Evolutionary conservation across 352 stramenopile species (phyloP).

Genomic region (Phytophthora rubi): DNA sequence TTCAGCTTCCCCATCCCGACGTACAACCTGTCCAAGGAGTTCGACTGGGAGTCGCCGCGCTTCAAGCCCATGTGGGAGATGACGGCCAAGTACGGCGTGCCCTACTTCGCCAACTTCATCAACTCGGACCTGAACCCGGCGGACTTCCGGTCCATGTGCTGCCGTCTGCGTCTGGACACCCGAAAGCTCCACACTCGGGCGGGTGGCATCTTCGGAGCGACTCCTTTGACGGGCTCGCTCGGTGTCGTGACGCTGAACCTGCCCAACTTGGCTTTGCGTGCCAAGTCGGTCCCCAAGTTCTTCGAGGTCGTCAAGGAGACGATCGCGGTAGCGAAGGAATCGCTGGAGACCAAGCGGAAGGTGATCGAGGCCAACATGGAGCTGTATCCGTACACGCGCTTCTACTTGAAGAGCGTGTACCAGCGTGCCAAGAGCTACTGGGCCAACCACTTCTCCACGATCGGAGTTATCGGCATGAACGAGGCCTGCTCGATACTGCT

Average conservation of each 20-base stretch:
- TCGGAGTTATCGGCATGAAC: conserved; percentile 42
- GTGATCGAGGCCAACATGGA: conserved; percentile 42
- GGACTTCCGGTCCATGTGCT: conserved; percentile 41
- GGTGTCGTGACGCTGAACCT: conserved; percentile 43
- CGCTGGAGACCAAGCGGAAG: conserved; percentile 36
- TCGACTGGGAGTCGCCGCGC: conserved; percentile 36
- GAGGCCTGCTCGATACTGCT: conserved; percentile 35
- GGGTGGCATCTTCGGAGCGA: conserved; percentile 38
- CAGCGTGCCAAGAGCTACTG: conserved; percentile 40
- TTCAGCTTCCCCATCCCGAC: conserved; percentile 47
- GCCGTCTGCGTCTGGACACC: conserved; percentile 36
- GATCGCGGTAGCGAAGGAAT: conserved; percentile 35
- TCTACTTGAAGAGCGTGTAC: conserved; percentile 38
- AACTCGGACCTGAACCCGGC: conserved; percentile 38
- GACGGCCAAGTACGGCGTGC: conserved; percentile 40
- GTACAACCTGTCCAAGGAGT: conserved; percentile 40
- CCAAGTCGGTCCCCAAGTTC: conserved; percentile 35
- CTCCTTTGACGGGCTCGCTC: conserved; percentile 35
- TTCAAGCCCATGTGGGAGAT: conserved; percentile 41
- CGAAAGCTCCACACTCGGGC: conserved; percentile 38
- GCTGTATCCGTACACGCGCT: conserved; percentile 40
- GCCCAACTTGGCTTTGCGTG: conserved; percentile 32
- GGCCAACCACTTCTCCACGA: conserved; percentile 44
- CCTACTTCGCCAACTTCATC: conserved; percentile 44
- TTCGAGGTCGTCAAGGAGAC: conserved; percentile 36